These are phyloP conservation scores for Plasmodium relictum DNA, from an alignment of 169 alveolate genomes.

Conservation along the genomic window DNA sequence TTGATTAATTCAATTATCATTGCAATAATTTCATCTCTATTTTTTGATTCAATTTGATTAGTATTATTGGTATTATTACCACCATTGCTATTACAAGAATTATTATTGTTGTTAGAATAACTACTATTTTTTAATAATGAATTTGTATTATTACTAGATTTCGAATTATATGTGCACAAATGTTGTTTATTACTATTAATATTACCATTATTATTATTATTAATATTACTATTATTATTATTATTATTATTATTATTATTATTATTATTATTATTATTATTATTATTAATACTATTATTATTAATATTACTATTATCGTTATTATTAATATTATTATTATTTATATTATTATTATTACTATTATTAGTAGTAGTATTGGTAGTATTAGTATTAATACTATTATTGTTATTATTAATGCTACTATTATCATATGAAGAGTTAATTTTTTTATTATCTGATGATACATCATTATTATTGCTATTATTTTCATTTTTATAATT, in stretches of 20 bases:
- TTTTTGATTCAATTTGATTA: neutral
- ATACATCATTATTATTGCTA: neutral
- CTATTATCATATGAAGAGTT: neutral
- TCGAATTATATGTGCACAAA: neutral
- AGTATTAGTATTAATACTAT: neutral
- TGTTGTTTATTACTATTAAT: neutral
- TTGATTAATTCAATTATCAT: conserved; percentile 63
- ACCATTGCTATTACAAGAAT: neutral
- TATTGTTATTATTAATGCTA: neutral
- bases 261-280: neutral
- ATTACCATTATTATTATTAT: neutral
- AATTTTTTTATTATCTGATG: neutral
- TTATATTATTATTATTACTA: neutral
- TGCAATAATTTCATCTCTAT: conserved; percentile 42
- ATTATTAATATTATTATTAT: neutral
- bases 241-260: neutral
- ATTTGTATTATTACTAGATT: neutral
- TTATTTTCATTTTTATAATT: conserved; percentile 6
- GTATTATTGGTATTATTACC: neutral
- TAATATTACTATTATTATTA: neutral
- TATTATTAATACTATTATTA: neutral
- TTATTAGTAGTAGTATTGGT: neutral
- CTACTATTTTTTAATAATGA: conserved; percentile 16
- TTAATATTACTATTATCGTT: neutral
- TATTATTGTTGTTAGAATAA: neutral